Base-by-base conservation (phyloP, 1,284 basidiomycete species). In the Puccinia polysora region DNA sequence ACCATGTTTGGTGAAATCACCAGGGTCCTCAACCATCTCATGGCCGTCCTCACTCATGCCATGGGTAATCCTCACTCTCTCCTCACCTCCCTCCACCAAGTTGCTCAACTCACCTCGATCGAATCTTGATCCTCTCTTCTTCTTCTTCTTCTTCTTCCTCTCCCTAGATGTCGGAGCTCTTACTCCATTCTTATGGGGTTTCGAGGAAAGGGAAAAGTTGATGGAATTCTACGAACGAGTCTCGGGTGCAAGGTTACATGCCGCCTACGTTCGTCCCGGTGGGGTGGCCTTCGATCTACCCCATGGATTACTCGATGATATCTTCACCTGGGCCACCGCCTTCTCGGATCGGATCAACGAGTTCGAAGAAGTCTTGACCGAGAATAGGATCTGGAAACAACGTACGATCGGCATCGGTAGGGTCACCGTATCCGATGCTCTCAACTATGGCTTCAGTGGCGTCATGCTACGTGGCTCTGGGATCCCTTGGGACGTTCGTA, bases 161-260 rank as follows among this genome's bases (percentile, higher is more conserved):
- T 2, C 8, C 1, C 8, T 70, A 77, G 92, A 96, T 79, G 95
- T 98, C 75, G 96, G 95, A 80, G 95, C 92, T 75, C 85, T 99
- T 6, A 99, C 96, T 1, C 96, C 95, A 58, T 99, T 97, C 88
- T 84, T 98, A 47, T 98, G 93, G 94, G 96, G 94, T 78, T 97
- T 98, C 84, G 95, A 98, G 82, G 95, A 98, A 82, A 92, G 95
- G 76, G 95, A 98, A 83, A 97, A 98, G 84, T 87, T 98, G 76
- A 97, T 97, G 95, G 95, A 98, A 81, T 98, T 98, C 82, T 97
- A 98, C 82, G 95, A 99, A 82, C 91, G 95, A 73, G 94, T 98
- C 40, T 97, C 94, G 8, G 95, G 95, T 77, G 95, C 95, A 1
- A 92, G 95, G 74, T 85, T 99, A 78, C 95, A 98, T 80, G 88